Conservation (phyloP, 2,329 filamentous ascomycete species). For the Trichophyton rubrum region DNA sequence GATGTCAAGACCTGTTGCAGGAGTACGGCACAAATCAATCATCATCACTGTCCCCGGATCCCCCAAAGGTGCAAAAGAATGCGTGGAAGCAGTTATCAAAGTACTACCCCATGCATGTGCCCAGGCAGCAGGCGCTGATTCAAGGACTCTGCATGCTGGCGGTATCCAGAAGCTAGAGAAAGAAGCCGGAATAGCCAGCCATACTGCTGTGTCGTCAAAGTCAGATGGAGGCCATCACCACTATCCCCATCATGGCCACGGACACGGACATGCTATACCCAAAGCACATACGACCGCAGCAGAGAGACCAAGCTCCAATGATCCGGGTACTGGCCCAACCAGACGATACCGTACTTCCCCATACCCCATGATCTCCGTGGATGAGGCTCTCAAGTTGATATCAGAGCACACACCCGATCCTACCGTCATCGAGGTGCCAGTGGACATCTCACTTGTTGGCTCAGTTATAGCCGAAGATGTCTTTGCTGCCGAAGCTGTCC, state of each 20-base stretch:
- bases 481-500: conserved; percentile 66
- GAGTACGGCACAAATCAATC: conserved; percentile 66
- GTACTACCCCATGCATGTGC: conserved; percentile 90
- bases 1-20: conserved; percentile 90
- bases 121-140: conserved; percentile 74
- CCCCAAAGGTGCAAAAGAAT: conserved; percentile 89
- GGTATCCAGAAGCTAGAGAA: conserved; percentile 73
- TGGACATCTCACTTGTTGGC: conserved; percentile 57
- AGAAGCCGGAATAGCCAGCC: conserved; percentile 54
- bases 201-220: conserved; percentile 14
- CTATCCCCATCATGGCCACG: conserved; percentile 43
- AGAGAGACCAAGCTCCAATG: conserved; percentile 46
- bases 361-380: conserved; percentile 80
- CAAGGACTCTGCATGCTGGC: conserved; percentile 63
- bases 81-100: conserved; percentile 75
- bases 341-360: conserved; percentile 72
- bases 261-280: conserved; percentile 49
- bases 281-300: conserved; percentile 60
- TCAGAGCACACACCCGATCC: conserved; percentile 58
- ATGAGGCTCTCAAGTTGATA: conserved; percentile 65
- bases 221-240: conserved; percentile 25
- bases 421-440: conserved; percentile 43
- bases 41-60: conserved; percentile 87
- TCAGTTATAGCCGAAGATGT: conserved; percentile 75
- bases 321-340: conserved; percentile 47